phyloP scores from a whole-genome alignment of 331 rosid genomes.

The Spiraea crenata region DNA sequence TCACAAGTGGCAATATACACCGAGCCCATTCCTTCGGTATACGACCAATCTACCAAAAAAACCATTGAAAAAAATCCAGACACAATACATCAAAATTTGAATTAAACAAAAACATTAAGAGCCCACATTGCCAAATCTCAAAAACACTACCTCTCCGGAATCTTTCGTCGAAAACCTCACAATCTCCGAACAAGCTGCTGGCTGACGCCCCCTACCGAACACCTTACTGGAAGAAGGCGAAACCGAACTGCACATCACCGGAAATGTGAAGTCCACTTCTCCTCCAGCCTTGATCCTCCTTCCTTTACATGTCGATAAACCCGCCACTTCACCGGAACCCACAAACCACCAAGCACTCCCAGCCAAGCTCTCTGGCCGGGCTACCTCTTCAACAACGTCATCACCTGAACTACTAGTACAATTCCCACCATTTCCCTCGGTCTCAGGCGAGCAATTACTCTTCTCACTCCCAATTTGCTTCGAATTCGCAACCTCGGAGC shows the following conservation, averaged over 20 bases:
- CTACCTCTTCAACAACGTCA: conserved; percentile 20
- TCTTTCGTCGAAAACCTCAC: conserved; percentile 70
- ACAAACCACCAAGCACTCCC: conserved; percentile 72
- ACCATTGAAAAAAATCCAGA: conserved; percentile 9
- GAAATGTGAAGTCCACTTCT: conserved; percentile 67
- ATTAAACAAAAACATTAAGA: not conserved
- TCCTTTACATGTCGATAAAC: conserved; percentile 85
- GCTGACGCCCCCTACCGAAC: conserved; percentile 57
- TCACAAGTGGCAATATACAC: conserved; percentile 81
- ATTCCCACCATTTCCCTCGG: conserved; percentile 23
- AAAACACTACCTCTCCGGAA: conserved; percentile 69
- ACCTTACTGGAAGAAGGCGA: conserved; percentile 59
- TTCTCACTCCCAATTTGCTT: conserved; percentile 20
- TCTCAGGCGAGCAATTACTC: conserved; percentile 2
- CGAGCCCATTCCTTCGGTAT: conserved; percentile 98
- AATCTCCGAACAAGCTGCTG: conserved; percentile 65
- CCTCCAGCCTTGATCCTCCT: conserved; percentile 64
- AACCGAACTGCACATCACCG: conserved; percentile 29
- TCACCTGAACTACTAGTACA: conserved; percentile 25
- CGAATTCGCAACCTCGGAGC: conserved; percentile 17
- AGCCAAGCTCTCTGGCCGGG: conserved; percentile 22
- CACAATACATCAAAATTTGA: conserved; percentile 9
- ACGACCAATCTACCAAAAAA: conserved; percentile 70
- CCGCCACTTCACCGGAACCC: conserved; percentile 58
- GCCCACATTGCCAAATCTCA: not conserved